phyloP scores from a whole-genome alignment of 2,329 filamentous ascomycete genomes.

The Monilinia polystroma region DNA sequence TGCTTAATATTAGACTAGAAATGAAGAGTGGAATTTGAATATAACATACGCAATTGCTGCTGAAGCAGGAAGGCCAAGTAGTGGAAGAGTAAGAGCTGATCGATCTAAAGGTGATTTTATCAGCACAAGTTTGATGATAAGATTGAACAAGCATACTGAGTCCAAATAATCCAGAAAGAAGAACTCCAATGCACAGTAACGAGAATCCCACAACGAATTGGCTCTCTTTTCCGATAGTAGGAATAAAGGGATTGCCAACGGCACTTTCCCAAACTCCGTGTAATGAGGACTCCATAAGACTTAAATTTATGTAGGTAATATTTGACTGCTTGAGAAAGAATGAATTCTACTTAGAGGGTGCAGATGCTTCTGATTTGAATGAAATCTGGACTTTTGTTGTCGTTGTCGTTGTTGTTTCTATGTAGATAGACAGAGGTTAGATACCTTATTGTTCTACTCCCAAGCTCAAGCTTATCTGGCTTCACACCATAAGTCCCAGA shows the following conservation, averaged over 20 bases:
- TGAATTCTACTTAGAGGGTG: neutral
- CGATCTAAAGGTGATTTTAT: constrained; percentile 60
- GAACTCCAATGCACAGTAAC: constrained; percentile 69
- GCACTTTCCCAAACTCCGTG: constrained; percentile 93
- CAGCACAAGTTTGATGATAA: neutral
- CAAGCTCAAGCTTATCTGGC: constrained; percentile 30
- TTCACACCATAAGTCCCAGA: constrained; percentile 19
- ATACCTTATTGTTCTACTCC: neutral
- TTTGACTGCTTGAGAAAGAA: neutral
- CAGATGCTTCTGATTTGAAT: neutral
- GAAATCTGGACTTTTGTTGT: neutral
- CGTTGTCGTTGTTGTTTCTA: neutral
- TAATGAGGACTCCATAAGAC: constrained; percentile 75
- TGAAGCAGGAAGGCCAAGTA: constrained; percentile 83
- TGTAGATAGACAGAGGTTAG: neutral
- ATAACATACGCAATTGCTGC: constrained; percentile 78
- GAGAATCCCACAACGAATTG: constrained; percentile 81
- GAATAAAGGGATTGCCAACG: constrained; percentile 79
- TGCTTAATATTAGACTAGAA: constrained; percentile 43
- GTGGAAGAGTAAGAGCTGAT: constrained; percentile 70
- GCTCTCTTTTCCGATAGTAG: constrained; percentile 73
- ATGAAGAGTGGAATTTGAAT: neutral
- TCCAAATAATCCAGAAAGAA: constrained; percentile 76
- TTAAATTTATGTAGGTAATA: constrained; percentile 23
- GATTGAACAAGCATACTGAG: constrained; percentile 63